phyloP scores from a whole-genome alignment of 148 eudicot species.

The Chenopodium suecicum region DNA sequence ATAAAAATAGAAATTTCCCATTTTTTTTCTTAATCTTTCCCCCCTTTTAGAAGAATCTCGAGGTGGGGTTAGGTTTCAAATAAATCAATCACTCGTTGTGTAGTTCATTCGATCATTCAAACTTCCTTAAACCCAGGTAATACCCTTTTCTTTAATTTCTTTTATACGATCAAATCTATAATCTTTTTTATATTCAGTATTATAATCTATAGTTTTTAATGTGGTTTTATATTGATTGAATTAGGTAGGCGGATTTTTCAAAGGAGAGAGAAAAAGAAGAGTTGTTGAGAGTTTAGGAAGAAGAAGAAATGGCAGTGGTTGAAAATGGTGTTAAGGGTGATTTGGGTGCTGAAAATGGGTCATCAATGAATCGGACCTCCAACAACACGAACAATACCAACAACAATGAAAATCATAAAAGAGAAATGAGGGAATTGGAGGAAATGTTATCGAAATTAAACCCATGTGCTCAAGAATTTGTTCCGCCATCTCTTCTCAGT shows the following conservation, averaged over 20 bases:
- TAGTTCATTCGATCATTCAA: background rate
- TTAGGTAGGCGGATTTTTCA: slow-evolving; percentile 19
- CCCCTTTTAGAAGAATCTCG: slow-evolving; percentile 2
- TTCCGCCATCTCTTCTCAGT: slow-evolving; percentile 28
- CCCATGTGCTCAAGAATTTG: slow-evolving; percentile 45
- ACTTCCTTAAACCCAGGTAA: no score
- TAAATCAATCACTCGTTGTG: background rate
- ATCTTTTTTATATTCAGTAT: no score
- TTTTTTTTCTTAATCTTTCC: background rate
- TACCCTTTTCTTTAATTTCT: no score
- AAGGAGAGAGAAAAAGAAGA: slow-evolving; percentile 6
- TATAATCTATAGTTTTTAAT: background rate
- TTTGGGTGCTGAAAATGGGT: slow-evolving; percentile 5
- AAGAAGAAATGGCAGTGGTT: slow-evolving; percentile 14
- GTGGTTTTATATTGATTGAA: background rate
- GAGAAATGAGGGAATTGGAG: slow-evolving; percentile 35
- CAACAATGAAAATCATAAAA: slow-evolving; percentile 18
- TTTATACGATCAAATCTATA: no score
- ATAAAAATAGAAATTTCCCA: background rate
- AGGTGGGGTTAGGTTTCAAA: background rate
- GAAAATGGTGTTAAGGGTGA: slow-evolving; percentile 5
- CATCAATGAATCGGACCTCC: slow-evolving; percentile 9
- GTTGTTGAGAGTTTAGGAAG: background rate
- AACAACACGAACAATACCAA: background rate
- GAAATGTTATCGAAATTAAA: slow-evolving; percentile 39